Conservation (phyloP, 345 rosid genomes). For the Jatropha curcas region DNA sequence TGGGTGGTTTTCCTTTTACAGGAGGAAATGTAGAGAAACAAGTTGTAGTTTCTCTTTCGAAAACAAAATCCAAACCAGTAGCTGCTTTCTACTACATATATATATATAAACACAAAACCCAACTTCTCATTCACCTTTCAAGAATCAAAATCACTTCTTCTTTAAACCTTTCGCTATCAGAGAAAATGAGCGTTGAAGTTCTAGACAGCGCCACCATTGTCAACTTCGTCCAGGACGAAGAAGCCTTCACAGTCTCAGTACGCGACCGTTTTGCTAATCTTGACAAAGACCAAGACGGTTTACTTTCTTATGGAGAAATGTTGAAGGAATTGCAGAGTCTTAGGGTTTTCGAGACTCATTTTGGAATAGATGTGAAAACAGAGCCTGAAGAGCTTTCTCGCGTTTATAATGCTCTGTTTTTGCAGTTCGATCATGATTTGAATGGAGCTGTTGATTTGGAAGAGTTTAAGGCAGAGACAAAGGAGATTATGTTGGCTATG, state of each 20-base stretch:
- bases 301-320: slow-evolving; percentile 44
- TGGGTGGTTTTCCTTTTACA: no score
- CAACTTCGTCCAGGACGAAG: slow-evolving; percentile 45
- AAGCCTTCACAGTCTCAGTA: slow-evolving; percentile 35
- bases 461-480: slow-evolving; percentile 50
- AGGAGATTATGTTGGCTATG: slow-evolving; percentile 49
- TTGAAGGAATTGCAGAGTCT: slow-evolving; percentile 42
- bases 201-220: slow-evolving; percentile 41
- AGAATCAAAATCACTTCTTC: no score
- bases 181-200: slow-evolving; percentile 44
- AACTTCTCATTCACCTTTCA: not conserved
- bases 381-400: slow-evolving; percentile 27
- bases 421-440: slow-evolving; percentile 41
- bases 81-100: no score
- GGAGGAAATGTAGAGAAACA: no score
- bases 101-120: no score
- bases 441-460: slow-evolving; percentile 41
- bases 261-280: slow-evolving; percentile 31
- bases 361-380: slow-evolving; percentile 34
- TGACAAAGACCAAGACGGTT: slow-evolving; percentile 37
- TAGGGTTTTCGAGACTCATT: slow-evolving; percentile 45
- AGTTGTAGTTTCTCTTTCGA: no score
- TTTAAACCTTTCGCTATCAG: no score
- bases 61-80: no score
- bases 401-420: slow-evolving; percentile 35